Evolutionary conservation across 768 basidiomycete genomes (phyloP).

Genomic region (Termitomyces sp.): DNA sequence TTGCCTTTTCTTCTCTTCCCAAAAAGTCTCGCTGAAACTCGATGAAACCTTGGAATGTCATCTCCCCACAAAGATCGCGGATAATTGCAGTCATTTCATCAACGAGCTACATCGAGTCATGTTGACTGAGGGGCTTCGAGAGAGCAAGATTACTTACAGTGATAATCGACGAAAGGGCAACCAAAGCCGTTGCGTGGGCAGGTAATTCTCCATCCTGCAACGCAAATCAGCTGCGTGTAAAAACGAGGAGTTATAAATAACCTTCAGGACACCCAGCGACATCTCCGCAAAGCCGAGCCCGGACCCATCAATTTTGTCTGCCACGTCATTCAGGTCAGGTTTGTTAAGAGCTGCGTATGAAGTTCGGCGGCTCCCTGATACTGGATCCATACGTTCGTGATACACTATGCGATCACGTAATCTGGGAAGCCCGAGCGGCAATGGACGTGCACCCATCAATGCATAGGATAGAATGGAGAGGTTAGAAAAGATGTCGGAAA

Average conservation of each 20-base stretch:
- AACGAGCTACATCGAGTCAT: conserved; percentile 22
- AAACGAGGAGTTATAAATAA: conserved; percentile 12
- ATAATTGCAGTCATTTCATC: conserved; percentile 36
- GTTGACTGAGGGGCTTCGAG: neutral
- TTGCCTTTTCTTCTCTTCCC: conserved; percentile 30
- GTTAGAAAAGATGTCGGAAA: conserved; percentile 39
- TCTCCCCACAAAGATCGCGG: conserved; percentile 36
- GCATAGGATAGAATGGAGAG: conserved; percentile 33
- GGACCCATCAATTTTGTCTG: conserved; percentile 32
- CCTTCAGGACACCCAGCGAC: conserved; percentile 32
- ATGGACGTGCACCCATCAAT: conserved; percentile 26
- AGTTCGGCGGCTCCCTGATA: neutral
- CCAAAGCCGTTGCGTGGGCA: conserved; percentile 37
- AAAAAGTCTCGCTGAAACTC: conserved; percentile 31
- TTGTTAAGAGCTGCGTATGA: neutral
- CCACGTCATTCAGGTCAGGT: conserved; percentile 15
- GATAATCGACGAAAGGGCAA: conserved; percentile 35
- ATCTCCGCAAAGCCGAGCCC: conserved; percentile 37
- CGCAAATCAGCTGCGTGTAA: neutral
- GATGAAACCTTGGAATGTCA: conserved; percentile 32
- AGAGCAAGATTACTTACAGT: conserved; percentile 20
- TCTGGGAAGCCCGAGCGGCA: conserved; percentile 33
- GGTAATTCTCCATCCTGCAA: conserved; percentile 36
- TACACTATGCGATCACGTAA: conserved; percentile 39
- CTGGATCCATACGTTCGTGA: conserved; percentile 27